Conservation (phyloP, 805 yeast species). For the Yamadazyma philogaea region DNA sequence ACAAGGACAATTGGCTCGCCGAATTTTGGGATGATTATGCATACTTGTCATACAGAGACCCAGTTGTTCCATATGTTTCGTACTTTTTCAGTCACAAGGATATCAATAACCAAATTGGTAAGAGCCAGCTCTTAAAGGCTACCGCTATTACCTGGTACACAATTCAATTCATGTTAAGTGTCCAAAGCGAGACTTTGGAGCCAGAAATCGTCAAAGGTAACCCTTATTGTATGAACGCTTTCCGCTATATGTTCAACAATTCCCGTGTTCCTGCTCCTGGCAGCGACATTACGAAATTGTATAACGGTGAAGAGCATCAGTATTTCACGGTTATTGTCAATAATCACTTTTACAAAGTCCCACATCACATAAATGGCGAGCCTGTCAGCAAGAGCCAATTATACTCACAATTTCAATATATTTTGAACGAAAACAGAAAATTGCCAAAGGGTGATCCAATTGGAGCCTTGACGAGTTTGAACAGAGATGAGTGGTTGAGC, state of each 20-base stretch:
- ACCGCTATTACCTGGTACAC: conserved; percentile 69
- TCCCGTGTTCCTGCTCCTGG: conserved; percentile 70
- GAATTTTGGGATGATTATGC: conserved; percentile 95
- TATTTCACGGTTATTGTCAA: conserved; percentile 71
- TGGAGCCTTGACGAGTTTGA: conserved; percentile 77
- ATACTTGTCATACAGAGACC: conserved; percentile 85
- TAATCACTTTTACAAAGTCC: conserved; percentile 77
- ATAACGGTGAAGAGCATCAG: conserved; percentile 50
- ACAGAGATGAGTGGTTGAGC: conserved; percentile 78
- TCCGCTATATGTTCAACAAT: conserved; percentile 86
- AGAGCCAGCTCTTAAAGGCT: conserved; percentile 68
- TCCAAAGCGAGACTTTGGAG: conserved; percentile 70
- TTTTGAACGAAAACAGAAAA: conserved; percentile 43
- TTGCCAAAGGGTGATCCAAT: conserved; percentile 50
- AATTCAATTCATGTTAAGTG: conserved; percentile 59
- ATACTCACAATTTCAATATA: conserved; percentile 55
- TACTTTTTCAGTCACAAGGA: conserved; percentile 86
- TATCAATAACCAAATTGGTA: conserved; percentile 52
- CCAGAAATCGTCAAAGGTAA: conserved; percentile 74
- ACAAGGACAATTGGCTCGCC: conserved; percentile 82
- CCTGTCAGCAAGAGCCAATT: conserved; percentile 47
- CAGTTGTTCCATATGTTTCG: conserved; percentile 91
- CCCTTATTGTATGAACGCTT: conserved; percentile 95
- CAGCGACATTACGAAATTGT: conserved; percentile 61
- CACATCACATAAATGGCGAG: conserved; percentile 49